Conservation (phyloP, 1,139 yeast species). For the Zygoascus meyerae region DNA sequence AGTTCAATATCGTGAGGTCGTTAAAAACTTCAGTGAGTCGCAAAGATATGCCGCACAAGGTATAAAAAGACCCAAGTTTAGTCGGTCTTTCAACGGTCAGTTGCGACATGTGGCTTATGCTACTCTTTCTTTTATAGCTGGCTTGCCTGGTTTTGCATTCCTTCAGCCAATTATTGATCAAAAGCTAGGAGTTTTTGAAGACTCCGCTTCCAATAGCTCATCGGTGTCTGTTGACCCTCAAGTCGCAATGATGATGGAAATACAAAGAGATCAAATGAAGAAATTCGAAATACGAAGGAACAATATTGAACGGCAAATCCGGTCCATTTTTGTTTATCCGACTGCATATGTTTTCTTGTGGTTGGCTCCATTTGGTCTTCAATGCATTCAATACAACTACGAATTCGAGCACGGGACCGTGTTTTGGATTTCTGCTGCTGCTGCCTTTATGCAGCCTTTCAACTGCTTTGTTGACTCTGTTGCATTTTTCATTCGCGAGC, state of each 20-base stretch:
- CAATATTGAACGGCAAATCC: constrained; percentile 71
- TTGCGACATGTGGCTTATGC: not conserved
- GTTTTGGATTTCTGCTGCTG: constrained; percentile 59
- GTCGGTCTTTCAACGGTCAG: constrained; percentile 5
- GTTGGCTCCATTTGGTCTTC: constrained; percentile 74
- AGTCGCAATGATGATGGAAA: constrained; percentile 31
- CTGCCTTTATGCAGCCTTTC: constrained; percentile 74
- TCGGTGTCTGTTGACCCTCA: constrained; percentile 16
- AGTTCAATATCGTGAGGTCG: constrained; percentile 29
- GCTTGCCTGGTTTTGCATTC: constrained; percentile 29
- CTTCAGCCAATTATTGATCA: constrained; percentile 12
- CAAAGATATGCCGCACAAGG: constrained; percentile 19
- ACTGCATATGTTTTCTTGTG: constrained; percentile 72
- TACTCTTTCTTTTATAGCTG: constrained; percentile 17
- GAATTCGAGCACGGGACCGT: constrained; percentile 37
- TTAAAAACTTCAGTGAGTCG: constrained; percentile 25
- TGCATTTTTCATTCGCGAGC: constrained; percentile 72
- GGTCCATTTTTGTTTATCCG: constrained; percentile 77
- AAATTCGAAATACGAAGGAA: constrained; percentile 56
- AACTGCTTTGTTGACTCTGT: constrained; percentile 72
- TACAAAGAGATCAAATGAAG: constrained; percentile 56
- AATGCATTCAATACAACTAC: constrained; percentile 51
- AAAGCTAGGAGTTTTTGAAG: not conserved
- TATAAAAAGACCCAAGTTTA: constrained; percentile 2
- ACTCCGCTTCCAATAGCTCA: constrained; percentile 1